phyloP scores from a whole-genome alignment of 352 stramenopile species.

The Phytophthora europaea region DNA sequence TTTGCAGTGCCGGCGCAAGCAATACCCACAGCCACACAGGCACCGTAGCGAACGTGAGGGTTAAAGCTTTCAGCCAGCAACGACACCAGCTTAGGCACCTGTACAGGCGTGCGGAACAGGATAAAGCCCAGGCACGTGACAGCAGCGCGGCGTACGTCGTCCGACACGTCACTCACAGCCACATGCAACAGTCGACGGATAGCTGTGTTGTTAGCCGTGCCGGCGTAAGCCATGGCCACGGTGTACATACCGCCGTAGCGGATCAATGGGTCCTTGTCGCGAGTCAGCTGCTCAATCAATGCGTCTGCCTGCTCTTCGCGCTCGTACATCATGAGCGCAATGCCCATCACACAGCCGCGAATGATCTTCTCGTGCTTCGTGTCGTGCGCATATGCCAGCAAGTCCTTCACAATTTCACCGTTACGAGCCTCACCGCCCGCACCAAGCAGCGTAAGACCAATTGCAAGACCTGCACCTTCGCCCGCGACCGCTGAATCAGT shows the following conservation, averaged over 20 bases:
- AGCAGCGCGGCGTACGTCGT: slow-evolving; percentile 98
- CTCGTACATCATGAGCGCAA: slow-evolving; percentile 99
- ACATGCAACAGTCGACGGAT: slow-evolving; percentile 98
- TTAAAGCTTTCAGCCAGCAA: slow-evolving; percentile 99
- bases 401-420: slow-evolving; percentile 91
- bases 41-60: slow-evolving; percentile 99
- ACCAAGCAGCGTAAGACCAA: slow-evolving; percentile 98
- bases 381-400: slow-evolving; percentile 98
- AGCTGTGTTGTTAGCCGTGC: slow-evolving; percentile 98
- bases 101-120: slow-evolving; percentile 97
- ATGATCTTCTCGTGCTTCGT: slow-evolving; percentile 99
- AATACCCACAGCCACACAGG: slow-evolving; percentile 99
- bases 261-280: slow-evolving; percentile 98
- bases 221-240: slow-evolving; percentile 97
- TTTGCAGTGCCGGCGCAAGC: slow-evolving; percentile 97
- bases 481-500: slow-evolving; percentile 98
- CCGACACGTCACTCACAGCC: slow-evolving; percentile 98
- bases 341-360: slow-evolving; percentile 96
- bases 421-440: slow-evolving; percentile 90
- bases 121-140: slow-evolving; percentile 99
- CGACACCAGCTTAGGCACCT: slow-evolving; percentile 92
- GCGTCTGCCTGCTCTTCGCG: slow-evolving; percentile 97
- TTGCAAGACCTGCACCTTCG: slow-evolving; percentile 97
- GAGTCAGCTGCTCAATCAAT: slow-evolving; percentile 97
- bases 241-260: slow-evolving; percentile 99